A percentile compares a stretch with the other conserved stretches of the same genome.
Conservation (phyloP, 2,329 filamentous ascomycete genomes). For the Blastomyces parvus region DNA sequence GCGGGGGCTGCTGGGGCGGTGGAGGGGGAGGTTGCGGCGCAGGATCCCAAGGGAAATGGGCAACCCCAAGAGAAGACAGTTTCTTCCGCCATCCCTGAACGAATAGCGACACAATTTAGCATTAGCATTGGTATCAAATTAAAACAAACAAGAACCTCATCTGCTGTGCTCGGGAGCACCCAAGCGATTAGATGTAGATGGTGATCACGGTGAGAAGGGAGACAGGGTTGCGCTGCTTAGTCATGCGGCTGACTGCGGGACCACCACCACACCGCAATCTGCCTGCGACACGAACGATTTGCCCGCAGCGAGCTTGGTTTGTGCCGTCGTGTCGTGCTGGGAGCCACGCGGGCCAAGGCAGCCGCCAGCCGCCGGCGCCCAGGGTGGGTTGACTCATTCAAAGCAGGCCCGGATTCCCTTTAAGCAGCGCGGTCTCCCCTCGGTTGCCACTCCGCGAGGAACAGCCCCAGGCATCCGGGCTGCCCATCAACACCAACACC, state of each 20-base stretch:
- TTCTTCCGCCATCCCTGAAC: constrained; percentile 86
- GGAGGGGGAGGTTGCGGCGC: constrained; percentile 52
- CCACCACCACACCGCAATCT: neutral
- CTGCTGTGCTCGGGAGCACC: neutral
- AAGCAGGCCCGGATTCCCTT: constrained; percentile 5
- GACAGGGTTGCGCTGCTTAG: neutral
- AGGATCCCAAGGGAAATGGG: constrained; percentile 91
- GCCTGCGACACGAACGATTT: neutral
- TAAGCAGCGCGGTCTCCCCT: neutral
- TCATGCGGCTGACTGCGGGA: neutral
- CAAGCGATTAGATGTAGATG: neutral
- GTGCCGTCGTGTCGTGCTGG: no score
- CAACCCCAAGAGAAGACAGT: constrained; percentile 72
- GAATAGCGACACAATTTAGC: constrained; percentile 6
- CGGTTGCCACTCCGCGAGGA: neutral
- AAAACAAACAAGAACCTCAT: neutral
- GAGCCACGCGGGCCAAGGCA: neutral
- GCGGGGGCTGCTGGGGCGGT: constrained; percentile 27
- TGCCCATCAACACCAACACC: neutral
- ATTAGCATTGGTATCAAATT: constrained; percentile 2
- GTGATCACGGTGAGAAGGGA: neutral
- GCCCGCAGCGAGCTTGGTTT: neutral
- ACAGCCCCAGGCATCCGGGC: neutral
- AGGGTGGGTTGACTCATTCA: neutral
- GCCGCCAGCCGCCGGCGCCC: neutral